Evolutionary conservation across 371 early-diverging fungal genomes (phyloP).

Genomic region (Lichtheimia corymbifera): DNA sequence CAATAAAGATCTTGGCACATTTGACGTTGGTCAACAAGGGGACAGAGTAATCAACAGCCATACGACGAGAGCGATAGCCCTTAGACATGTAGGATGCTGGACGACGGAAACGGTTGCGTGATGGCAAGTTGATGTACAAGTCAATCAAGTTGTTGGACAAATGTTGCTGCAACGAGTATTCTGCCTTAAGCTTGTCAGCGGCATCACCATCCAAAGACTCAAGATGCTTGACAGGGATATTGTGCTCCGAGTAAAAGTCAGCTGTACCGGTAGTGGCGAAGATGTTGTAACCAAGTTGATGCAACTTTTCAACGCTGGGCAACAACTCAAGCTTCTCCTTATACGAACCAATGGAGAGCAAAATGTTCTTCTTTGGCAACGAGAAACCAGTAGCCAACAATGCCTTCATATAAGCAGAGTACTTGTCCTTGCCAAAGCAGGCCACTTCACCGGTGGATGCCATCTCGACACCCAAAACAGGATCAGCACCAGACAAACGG

Average conservation of each 20-base stretch:
- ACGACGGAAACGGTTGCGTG: slow-evolving; percentile 92
- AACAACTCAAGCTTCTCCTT: slow-evolving; percentile 94
- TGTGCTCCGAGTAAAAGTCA: slow-evolving; percentile 92
- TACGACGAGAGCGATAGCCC: slow-evolving; percentile 93
- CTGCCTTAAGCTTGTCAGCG: slow-evolving; percentile 70
- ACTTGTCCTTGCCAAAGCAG: slow-evolving; percentile 93
- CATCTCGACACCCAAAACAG: slow-evolving; percentile 97
- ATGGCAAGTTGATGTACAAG: slow-evolving; percentile 96
- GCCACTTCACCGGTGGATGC: slow-evolving; percentile 98
- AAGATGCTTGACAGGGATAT: slow-evolving; percentile 86
- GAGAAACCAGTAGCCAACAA: slow-evolving; percentile 88
- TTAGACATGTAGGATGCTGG: slow-evolving; percentile 94
- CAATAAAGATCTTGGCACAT: slow-evolving; percentile 95
- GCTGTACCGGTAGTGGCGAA: slow-evolving; percentile 96
- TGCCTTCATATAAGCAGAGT: slow-evolving; percentile 95
- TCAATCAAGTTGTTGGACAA: slow-evolving; percentile 96
- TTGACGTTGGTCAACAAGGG: slow-evolving; percentile 97
- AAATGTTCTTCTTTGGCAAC: slow-evolving; percentile 89
- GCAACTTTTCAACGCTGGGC: slow-evolving; percentile 80
- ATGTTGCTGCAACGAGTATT: slow-evolving; percentile 92
- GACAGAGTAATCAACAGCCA: slow-evolving; percentile 95
- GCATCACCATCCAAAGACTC: slow-evolving; percentile 68
- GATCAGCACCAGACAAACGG: slow-evolving; percentile 94
- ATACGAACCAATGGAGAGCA: slow-evolving; percentile 92
- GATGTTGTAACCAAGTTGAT: slow-evolving; percentile 82